Evolutionary conservation across 1,284 basidiomycete species (phyloP).

Genomic region (Vanrija humicola): DNA sequence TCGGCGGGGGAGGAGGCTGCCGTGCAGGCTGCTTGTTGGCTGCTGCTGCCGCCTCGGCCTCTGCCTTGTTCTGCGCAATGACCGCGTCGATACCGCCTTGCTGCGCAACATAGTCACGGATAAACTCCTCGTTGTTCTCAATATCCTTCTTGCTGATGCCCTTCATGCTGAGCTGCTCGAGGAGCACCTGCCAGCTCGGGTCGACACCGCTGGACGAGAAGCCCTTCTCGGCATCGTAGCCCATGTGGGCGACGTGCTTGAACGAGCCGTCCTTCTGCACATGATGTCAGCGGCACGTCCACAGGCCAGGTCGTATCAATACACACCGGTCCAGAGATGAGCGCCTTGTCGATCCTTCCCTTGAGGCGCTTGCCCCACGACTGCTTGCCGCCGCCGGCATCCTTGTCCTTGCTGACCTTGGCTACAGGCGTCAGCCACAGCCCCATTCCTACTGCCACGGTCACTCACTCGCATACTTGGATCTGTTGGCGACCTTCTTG

Average conservation of each 20-base stretch:
- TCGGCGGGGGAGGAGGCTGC: conserved; percentile 42
- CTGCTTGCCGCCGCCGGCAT: conserved; percentile 22
- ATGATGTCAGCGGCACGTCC: neutral
- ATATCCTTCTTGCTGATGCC: conserved; percentile 66
- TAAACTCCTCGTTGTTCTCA: conserved; percentile 78
- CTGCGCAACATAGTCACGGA: conserved; percentile 74
- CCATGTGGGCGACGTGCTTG: conserved; percentile 92
- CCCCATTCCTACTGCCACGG: neutral
- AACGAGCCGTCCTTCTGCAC: conserved; percentile 63
- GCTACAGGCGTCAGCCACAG: conserved; percentile 14
- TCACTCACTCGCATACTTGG: conserved; percentile 60
- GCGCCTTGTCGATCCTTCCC: conserved; percentile 78
- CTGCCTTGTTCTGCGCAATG: conserved; percentile 1
- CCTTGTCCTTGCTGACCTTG: conserved; percentile 34
- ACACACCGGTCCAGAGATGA: conserved; percentile 75
- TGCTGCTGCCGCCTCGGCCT: conserved; percentile 19
- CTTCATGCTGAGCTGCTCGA: conserved; percentile 65
- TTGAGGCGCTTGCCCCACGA: conserved; percentile 57
- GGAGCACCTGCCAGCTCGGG: conserved; percentile 78
- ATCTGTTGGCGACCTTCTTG: conserved; percentile 74
- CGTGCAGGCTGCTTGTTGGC: conserved; percentile 18
- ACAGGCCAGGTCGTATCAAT: too few species aligned
- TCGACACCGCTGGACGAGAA: conserved; percentile 88
- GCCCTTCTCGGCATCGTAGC: conserved; percentile 79
- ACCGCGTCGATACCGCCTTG: conserved; percentile 49